Evolutionary conservation across 2,329 filamentous ascomycete species (phyloP).

Genomic region (Leptosphaerulina australis): DNA sequence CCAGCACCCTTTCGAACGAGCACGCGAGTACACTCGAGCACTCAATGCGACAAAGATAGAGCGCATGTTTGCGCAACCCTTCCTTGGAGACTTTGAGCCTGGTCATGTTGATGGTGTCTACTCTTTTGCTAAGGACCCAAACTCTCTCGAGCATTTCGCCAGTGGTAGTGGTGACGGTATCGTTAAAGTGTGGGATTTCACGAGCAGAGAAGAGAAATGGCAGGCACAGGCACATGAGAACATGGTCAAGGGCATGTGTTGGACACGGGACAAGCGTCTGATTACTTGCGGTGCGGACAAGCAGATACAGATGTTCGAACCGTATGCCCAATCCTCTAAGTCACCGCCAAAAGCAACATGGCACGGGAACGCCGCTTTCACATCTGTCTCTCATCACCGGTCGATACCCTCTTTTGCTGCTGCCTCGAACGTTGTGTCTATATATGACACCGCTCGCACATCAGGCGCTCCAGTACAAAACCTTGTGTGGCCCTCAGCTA

Average conservation of each 20-base stretch:
- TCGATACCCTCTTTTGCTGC: constrained; percentile 79
- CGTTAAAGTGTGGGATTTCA: constrained; percentile 89
- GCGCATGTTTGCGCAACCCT: constrained; percentile 86
- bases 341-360: constrained; percentile 81
- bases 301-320: constrained; percentile 89
- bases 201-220: constrained; percentile 75
- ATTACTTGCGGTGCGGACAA: constrained; percentile 86
- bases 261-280: constrained; percentile 84
- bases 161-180: constrained; percentile 73
- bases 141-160: constrained; percentile 53
- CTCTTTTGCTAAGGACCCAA: constrained; percentile 56
- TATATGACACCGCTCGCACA: constrained; percentile 85
- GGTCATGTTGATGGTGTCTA: constrained; percentile 87
- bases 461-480: constrained; percentile 79
- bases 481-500: constrained; percentile 82
- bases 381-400: constrained; percentile 81
- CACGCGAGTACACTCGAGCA: constrained; percentile 80
- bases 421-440: constrained; percentile 76
- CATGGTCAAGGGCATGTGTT: constrained; percentile 88
- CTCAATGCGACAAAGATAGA: constrained; percentile 89
- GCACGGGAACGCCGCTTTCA: constrained; percentile 83
- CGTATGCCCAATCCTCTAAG: constrained; percentile 73
- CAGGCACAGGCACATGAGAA: constrained; percentile 86
- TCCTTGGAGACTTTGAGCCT: constrained; percentile 82
- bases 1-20: constrained; percentile 88